Evolutionary conservation across 768 basidiomycete species (phyloP).

Genomic region (Serendipita sp.): DNA sequence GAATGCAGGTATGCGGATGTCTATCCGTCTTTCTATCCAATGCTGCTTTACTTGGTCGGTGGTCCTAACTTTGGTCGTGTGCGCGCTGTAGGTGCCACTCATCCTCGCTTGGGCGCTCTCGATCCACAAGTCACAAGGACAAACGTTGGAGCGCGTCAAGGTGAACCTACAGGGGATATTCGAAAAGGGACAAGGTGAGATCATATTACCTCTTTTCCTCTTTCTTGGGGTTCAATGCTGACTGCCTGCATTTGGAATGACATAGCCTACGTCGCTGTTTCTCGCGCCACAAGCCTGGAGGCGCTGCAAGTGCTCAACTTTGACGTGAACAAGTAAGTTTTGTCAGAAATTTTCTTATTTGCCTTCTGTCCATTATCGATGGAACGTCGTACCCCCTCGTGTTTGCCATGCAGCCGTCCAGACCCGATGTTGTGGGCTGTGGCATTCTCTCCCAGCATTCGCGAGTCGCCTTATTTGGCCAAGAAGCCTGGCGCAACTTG

Average conservation of each 20-base stretch:
- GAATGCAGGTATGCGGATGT: slow-evolving; percentile 32
- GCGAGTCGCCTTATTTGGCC: no score
- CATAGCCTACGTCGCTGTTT: slow-evolving; percentile 9
- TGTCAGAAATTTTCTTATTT: not conserved
- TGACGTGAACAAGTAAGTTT: slow-evolving; percentile 9
- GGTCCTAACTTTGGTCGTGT: not conserved
- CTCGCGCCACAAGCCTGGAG: slow-evolving; percentile 14
- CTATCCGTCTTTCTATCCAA: not conserved
- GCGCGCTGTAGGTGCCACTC: slow-evolving; percentile 10
- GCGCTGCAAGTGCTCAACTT: slow-evolving; percentile 13
- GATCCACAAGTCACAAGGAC: slow-evolving; percentile 16
- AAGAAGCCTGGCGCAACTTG: not conserved
- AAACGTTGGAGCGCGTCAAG: slow-evolving; percentile 13
- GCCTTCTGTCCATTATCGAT: no score
- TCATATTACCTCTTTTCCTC: not conserved
- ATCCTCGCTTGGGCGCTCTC: slow-evolving; percentile 14
- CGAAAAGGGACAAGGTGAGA: slow-evolving; percentile 32
- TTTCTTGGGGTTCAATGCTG: not conserved
- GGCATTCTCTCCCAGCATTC: no score
- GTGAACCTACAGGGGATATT: slow-evolving; percentile 13
- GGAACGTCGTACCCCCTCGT: no score
- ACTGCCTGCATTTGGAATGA: not conserved
- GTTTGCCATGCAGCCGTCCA: not conserved
- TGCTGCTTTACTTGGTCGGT: not conserved
- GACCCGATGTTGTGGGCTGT: not conserved